phyloP scores from a whole-genome alignment of 306 rosid species.

The Pyrus communis region DNA sequence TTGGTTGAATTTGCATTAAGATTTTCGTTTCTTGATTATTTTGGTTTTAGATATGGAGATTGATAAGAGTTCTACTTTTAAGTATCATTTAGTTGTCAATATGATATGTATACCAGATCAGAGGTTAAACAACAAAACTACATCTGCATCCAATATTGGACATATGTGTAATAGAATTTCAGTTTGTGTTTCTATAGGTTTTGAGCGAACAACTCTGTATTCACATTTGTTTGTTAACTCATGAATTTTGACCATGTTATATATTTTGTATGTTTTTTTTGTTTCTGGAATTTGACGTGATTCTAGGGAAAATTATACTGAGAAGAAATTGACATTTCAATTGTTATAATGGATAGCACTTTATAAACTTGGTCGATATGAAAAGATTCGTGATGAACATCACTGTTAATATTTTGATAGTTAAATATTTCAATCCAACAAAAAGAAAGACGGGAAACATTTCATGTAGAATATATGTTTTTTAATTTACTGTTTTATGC shows the following conservation, averaged over 20 bases:
- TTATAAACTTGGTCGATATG: background rate
- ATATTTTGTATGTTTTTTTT: background rate
- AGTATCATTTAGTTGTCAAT: background rate
- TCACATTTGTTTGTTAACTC: background rate
- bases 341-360: background rate
- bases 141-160: background rate
- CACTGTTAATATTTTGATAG: no score
- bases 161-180: background rate
- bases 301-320: background rate
- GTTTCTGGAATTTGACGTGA: background rate
- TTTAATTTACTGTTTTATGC: background rate
- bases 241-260: background rate
- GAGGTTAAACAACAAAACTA: background rate
- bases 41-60: background rate
- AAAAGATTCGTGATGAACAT: background rate
- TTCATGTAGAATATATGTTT: background rate
- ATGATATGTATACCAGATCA: background rate
- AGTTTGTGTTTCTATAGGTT: background rate
- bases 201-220: background rate
- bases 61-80: background rate
- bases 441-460: no score
- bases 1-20: background rate
- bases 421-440: no score
- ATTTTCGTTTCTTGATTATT: background rate
- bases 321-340: background rate